Conservation (phyloP, 1,284 basidiomycete species). For the Vanrija humicola region DNA sequence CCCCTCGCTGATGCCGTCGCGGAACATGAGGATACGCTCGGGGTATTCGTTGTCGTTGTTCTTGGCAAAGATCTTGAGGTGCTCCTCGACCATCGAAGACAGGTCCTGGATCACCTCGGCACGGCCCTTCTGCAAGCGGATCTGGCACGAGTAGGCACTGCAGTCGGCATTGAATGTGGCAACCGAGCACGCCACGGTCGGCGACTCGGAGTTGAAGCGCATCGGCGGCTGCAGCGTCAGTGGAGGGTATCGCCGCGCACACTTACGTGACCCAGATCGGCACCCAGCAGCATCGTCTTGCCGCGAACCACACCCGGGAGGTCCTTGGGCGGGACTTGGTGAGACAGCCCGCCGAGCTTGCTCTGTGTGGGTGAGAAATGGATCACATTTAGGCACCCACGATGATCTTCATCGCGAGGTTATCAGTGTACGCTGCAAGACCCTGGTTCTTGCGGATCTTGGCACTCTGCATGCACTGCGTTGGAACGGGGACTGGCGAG, state of each 20-base stretch:
- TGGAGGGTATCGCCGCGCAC: neutral
- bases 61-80: conserved; percentile 37
- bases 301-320: conserved; percentile 37
- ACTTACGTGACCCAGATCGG: conserved; percentile 42
- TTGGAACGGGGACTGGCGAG: conserved; percentile 35
- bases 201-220: conserved; percentile 31
- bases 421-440: conserved; percentile 49
- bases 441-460: conserved; percentile 42
- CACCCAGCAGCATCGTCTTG: conserved; percentile 38
- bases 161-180: conserved; percentile 46
- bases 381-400: conserved; percentile 10
- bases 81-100: conserved; percentile 34
- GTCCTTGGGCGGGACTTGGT: conserved; percentile 36
- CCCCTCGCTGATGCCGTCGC: conserved; percentile 52
- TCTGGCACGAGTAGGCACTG: conserved; percentile 47
- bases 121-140: conserved; percentile 50
- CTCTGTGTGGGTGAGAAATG: conserved; percentile 25
- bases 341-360: conserved; percentile 52
- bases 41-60: conserved; percentile 40
- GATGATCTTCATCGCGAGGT: conserved; percentile 42
- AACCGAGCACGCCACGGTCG: conserved; percentile 51
- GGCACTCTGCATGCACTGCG: conserved; percentile 45
- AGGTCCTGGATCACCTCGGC: conserved; percentile 38
- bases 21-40: conserved; percentile 48
- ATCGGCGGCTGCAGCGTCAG: conserved; percentile 28